Evolutionary conservation across 306 rosid genomes (phyloP).

Genomic region (Sophora flavescens): DNA sequence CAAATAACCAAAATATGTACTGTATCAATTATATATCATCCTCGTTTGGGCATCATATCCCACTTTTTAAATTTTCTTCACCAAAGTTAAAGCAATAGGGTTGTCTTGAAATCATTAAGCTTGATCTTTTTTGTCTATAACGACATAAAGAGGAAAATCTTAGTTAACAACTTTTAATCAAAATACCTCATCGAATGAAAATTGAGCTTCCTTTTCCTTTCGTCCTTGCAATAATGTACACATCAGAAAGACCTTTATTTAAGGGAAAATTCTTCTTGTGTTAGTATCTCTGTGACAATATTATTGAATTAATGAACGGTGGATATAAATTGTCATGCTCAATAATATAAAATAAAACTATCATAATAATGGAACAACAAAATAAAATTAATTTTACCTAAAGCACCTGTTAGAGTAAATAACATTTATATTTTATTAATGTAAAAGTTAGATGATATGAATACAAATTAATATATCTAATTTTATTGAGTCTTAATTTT

Average conservation of each 20-base stretch:
- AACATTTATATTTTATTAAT: neutral
- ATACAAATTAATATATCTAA: no score
- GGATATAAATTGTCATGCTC: neutral
- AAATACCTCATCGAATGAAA: neutral
- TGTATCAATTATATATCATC: neutral
- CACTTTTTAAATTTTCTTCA: conserved; percentile 26
- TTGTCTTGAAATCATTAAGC: neutral
- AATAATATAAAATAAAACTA: neutral
- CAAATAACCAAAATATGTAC: neutral
- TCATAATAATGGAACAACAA: neutral
- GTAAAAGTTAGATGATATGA: neutral
- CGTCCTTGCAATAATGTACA: neutral
- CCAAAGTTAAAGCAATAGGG: neutral
- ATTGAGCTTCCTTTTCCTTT: neutral
- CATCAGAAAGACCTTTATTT: neutral
- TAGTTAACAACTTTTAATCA: neutral
- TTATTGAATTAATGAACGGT: neutral
- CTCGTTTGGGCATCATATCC: conserved; percentile 14
- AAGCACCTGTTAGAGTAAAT: neutral
- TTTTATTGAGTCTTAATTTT: neutral
- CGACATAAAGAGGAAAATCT: neutral
- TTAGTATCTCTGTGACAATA: neutral
- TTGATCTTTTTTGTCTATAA: conserved; percentile 9
- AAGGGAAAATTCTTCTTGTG: neutral
- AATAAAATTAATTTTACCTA: neutral